Evolutionary conservation across 345 rosid genomes (phyloP), one percentile per base, ranked within the genome.

Genomic region (Xanthoceras sorbifolium): DNA sequence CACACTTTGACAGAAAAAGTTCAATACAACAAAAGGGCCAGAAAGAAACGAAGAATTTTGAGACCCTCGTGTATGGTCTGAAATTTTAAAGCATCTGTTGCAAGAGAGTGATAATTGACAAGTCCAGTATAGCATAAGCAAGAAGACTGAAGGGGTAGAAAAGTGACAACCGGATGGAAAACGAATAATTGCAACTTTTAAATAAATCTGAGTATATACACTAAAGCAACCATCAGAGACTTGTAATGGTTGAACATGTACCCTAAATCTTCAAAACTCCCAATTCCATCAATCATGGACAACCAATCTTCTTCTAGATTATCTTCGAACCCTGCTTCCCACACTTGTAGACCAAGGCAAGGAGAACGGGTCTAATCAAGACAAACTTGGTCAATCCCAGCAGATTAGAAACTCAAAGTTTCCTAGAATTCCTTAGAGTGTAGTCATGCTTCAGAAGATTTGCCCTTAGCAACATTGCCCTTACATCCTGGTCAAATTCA

Each of bases 401-500:
- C 31, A 55, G 17, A 63, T 38, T 29, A 63, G 55, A 44, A 72
- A 8, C 57, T 94, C 85, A 97, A 72, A 73, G 85, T 83, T 92
- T 97, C 86, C 95, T 90, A 11, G 84, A 74, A 62, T 85, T 80
- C 84, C 80, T 86, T 46, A 75, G 82, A 85, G 90, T 88, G 86
- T 83, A 89, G 23, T 97, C 99, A 73, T 90, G 88, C 84, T 90
- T 91, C 54, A 97, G 87, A 62, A 97, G 98, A 82, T 88, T 94
- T 52, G 94, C 87, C 85, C 99, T 87, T 72, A 97, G 84, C 67
- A 97, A 77, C 99, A 94, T 97, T 48, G 94, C 87, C 81, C 90
- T 88, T 46, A 88, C 96, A 85, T 97, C 98, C 82, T 83, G 80
- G 79, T 97, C 99, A 80, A 94, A 94, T 75, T 97, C 98, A 29